Evolutionary conservation across 495 filamentous ascomycete genomes (phyloP).

Genomic region (Aspergillus asperescens): DNA sequence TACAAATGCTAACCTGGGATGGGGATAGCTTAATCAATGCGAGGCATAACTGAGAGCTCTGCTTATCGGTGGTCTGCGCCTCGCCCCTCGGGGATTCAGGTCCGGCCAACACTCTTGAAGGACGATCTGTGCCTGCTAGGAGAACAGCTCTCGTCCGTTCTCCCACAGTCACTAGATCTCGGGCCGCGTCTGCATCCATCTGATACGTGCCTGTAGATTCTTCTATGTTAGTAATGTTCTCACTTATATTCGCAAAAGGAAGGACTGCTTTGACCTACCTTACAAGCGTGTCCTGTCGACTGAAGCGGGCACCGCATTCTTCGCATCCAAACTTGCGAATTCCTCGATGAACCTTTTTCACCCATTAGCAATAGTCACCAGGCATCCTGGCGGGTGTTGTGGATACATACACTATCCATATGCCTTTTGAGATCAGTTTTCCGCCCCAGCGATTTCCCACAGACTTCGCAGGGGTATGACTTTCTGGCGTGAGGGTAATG

Average conservation of each 20-base stretch:
- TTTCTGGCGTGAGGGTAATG: constrained; percentile 74
- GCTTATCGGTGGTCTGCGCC: background rate
- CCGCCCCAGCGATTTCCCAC: constrained; percentile 41
- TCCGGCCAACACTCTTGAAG: background rate
- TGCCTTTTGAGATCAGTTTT: constrained; percentile 84
- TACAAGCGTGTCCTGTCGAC: constrained; percentile 75
- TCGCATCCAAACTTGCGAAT: constrained; percentile 65
- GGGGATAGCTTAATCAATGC: background rate
- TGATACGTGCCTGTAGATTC: constrained; percentile 13
- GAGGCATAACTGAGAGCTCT: background rate
- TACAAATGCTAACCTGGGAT: constrained; percentile 4
- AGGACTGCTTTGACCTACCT: constrained; percentile 46
- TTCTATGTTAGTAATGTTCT: background rate
- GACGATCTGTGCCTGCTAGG: background rate
- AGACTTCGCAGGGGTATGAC: constrained; percentile 64
- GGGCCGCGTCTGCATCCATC: constrained; percentile 15
- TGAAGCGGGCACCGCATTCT: constrained; percentile 68
- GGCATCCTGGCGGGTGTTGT: background rate
- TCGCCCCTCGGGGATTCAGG: no score
- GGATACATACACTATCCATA: constrained; percentile 61
- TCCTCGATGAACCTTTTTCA: constrained; percentile 60
- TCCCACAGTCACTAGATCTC: background rate
- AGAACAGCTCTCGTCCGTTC: background rate
- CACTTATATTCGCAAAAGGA: background rate
- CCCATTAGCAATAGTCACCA: constrained; percentile 13